Conservation (phyloP, 129 eudicot species). For the Flaveria sonorensis region DNA sequence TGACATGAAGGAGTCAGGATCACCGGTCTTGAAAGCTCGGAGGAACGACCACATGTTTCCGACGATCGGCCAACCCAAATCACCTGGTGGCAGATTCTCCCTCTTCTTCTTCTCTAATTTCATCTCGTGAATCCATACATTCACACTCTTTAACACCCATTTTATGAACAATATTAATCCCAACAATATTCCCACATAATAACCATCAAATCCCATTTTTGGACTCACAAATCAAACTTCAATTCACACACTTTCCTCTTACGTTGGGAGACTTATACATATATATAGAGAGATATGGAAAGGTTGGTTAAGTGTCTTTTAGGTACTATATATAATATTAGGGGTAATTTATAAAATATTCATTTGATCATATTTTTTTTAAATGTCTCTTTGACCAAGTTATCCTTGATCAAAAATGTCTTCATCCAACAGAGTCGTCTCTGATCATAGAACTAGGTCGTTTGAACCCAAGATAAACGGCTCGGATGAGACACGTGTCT, state of each 20-base stretch:
- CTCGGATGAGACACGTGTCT: no score
- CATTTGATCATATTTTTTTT: no score
- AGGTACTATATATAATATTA: no score
- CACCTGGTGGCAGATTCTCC: constrained; percentile 69
- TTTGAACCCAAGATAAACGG: no score
- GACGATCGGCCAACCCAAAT: constrained; percentile 70
- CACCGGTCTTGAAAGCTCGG: constrained; percentile 67
- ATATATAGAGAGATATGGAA: no score
- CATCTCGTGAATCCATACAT: constrained; percentile 55
- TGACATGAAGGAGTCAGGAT: constrained; percentile 70
- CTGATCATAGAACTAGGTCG: no score
- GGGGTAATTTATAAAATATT: no score
- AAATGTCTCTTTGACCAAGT: no score
- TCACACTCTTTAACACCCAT: constrained; percentile 45
- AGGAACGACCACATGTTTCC: constrained; percentile 89
- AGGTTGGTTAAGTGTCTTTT: no score
- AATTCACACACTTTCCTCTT: background rate
- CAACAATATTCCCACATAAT: constrained; percentile 30
- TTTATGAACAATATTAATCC: constrained; percentile 34
- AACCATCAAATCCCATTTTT: constrained; percentile 31
- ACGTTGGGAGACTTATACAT: background rate
- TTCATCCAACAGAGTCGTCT: no score
- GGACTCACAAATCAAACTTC: background rate
- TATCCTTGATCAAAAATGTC: no score
- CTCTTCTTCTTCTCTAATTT: constrained; percentile 45